These are phyloP conservation scores for Cercospora janseana DNA, from an alignment of 2,329 filamentous ascomycete genomes.

Conservation along the genomic window DNA sequence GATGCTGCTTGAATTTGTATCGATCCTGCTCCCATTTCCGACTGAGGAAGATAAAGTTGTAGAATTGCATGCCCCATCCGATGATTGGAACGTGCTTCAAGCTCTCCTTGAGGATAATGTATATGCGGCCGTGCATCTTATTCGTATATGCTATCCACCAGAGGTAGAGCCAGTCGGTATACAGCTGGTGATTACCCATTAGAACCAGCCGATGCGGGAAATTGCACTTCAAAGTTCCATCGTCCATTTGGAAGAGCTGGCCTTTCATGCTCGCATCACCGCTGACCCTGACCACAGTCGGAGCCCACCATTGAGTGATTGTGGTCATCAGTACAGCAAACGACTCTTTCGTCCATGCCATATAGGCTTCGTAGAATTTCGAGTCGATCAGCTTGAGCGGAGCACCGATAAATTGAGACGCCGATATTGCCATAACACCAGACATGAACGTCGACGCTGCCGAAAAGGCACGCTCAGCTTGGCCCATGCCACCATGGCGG, in stretches of 20 bases:
- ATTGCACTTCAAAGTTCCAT: conserved; percentile 72
- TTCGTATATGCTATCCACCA: conserved; percentile 93
- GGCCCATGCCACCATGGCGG: conserved; percentile 48
- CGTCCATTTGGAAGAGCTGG: conserved; percentile 66
- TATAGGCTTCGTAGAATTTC: conserved; percentile 79
- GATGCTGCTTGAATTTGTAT: conserved; percentile 69
- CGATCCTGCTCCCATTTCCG: conserved; percentile 81
- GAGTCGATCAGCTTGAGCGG: conserved; percentile 74
- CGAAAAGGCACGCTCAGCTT: conserved; percentile 52
- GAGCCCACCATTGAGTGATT: conserved; percentile 85
- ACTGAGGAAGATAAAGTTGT: conserved; percentile 89
- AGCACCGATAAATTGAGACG: conserved; percentile 72
- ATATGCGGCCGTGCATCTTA: conserved; percentile 78
- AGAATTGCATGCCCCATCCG: conserved; percentile 79
- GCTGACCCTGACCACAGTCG: conserved; percentile 76
- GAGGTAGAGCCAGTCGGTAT: conserved; percentile 88
- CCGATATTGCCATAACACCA: conserved; percentile 53
- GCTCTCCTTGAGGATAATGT: conserved; percentile 87
- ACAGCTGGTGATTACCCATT: conserved; percentile 84
- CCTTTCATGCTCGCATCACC: conserved; percentile 76
- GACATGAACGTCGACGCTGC: conserved; percentile 52
- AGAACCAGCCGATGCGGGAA: conserved; percentile 80
- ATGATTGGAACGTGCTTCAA: conserved; percentile 77
- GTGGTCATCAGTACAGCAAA: conserved; percentile 77
- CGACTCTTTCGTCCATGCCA: conserved; percentile 80